A percentile compares a stretch with the other conserved stretches of the same genome.
These are phyloP conservation scores for Sugiyamaella floridensis DNA, from an alignment of 805 yeast species.

Conservation along the genomic window DNA sequence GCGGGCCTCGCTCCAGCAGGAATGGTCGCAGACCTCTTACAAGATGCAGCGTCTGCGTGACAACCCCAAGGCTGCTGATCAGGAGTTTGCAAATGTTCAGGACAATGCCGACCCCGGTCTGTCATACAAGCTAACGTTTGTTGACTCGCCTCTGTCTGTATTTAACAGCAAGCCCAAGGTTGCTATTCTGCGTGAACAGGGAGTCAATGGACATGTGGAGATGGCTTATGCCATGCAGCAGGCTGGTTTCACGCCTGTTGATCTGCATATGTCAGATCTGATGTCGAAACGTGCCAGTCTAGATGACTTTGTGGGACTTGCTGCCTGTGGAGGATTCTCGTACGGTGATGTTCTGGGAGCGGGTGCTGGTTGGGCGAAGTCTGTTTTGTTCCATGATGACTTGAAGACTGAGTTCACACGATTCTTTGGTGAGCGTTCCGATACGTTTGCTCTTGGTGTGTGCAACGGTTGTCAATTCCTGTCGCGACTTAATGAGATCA, in stretches of 20 bases:
- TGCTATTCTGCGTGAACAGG: constrained; percentile 96
- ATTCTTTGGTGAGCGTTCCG: constrained; percentile 79
- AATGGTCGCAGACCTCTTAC: constrained; percentile 85
- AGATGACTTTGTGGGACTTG: constrained; percentile 81
- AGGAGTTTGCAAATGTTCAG: constrained; percentile 66
- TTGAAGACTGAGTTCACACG: constrained; percentile 68
- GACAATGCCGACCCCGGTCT: constrained; percentile 91
- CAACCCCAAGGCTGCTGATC: constrained; percentile 83
- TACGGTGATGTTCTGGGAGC: constrained; percentile 99
- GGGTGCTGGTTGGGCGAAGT: constrained; percentile 98
- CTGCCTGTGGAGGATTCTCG: constrained; percentile 98
- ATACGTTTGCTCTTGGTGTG: constrained; percentile 96
- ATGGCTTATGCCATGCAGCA: constrained; percentile 96
- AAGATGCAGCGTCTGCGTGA: constrained; percentile 88
- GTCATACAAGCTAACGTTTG: constrained; percentile 67
- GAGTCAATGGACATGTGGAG: constrained; percentile 96
- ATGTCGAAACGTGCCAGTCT: constrained; percentile 63
- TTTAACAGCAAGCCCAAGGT: constrained; percentile 63
- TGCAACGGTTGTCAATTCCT: constrained; percentile 98
- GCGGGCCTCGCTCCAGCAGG: constrained; percentile 67
- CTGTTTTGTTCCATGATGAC: constrained; percentile 75
- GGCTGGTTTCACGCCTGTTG: constrained; percentile 91
- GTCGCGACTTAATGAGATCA: constrained; percentile 73
- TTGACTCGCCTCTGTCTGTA: constrained; percentile 32
- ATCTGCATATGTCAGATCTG: constrained; percentile 95